These are phyloP conservation scores for Euphrasia arctica DNA, from an alignment of 305 asterid species.

Conservation along the genomic window DNA sequence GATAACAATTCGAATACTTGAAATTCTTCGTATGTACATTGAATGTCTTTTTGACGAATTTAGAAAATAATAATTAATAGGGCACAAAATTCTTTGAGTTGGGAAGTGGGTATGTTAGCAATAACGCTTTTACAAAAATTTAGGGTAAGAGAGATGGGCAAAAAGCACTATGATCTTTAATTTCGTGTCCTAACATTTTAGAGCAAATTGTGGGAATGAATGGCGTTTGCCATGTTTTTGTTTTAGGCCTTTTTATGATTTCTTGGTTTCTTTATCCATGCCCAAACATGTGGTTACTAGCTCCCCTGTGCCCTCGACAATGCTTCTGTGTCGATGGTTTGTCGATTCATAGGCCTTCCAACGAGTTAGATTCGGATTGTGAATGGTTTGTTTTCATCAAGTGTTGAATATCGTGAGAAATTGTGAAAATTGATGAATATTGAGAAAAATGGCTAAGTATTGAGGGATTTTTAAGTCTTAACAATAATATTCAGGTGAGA, in stretches of 20 bases:
- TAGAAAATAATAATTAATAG: background rate
- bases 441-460: too few relatives aligned
- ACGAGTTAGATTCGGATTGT: too few relatives aligned
- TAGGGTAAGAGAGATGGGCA: conserved; percentile 14
- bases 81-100: conserved; percentile 19
- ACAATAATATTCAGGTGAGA: too few relatives aligned
- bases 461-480: too few relatives aligned
- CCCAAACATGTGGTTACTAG: conserved; percentile 6
- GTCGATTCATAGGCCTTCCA: too few relatives aligned
- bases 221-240: conserved; percentile 27
- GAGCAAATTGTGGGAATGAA: conserved; percentile 29
- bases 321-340: background rate
- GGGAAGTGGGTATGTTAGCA: conserved; percentile 15
- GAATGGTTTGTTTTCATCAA: too few relatives aligned
- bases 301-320: conserved; percentile 1
- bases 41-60: too few relatives aligned
- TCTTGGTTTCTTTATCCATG: conserved; percentile 12
- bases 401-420: too few relatives aligned
- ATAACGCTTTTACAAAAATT: background rate
- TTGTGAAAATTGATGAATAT: too few relatives aligned
- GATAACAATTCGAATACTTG: too few relatives aligned
- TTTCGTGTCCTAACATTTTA: conserved; percentile 17
- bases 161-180: conserved; percentile 9
- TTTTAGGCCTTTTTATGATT: background rate
- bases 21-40: too few relatives aligned